A percentile compares a stretch with the other conserved stretches of the same genome.
These are phyloP conservation scores for Somion occarium DNA, from an alignment of 1,284 basidiomycete genomes.

Conservation along the genomic window DNA sequence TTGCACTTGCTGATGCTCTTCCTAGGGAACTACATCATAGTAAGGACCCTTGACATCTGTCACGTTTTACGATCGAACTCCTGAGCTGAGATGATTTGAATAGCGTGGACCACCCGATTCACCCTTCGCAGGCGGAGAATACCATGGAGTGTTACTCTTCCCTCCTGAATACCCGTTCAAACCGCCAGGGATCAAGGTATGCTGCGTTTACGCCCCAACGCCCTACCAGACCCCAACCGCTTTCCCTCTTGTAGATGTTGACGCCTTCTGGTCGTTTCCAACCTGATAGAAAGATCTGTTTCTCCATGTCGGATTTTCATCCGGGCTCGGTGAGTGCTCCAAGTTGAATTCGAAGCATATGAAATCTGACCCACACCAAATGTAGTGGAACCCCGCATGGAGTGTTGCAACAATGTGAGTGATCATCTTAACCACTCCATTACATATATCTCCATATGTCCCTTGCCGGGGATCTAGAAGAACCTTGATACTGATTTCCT, in stretches of 20 bases:
- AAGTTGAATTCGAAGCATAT: not conserved
- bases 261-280: slow-evolving; percentile 93
- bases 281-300: slow-evolving; percentile 92
- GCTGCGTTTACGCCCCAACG: not conserved
- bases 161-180: slow-evolving; percentile 94
- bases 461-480: too few relatives aligned
- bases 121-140: slow-evolving; percentile 90
- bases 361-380: slow-evolving; percentile 6
- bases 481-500: slow-evolving; percentile 8
- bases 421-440: not conserved
- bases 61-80: not conserved
- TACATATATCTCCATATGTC: too few relatives aligned
- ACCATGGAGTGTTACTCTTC: slow-evolving; percentile 85
- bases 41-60: slow-evolving; percentile 30
- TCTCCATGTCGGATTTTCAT: slow-evolving; percentile 95
- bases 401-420: slow-evolving; percentile 88
- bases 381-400: slow-evolving; percentile 89
- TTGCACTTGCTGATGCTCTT: slow-evolving; percentile 8
- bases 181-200: slow-evolving; percentile 91
- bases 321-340: slow-evolving; percentile 71
- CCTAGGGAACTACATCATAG: slow-evolving; percentile 89
- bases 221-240: not conserved
- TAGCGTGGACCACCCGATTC: slow-evolving; percentile 93
- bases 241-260: slow-evolving; percentile 59
- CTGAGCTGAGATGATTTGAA: slow-evolving; percentile 1